Conservation (phyloP, 2,329 filamentous ascomycete genomes). For the Byssochlamys sp. region DNA sequence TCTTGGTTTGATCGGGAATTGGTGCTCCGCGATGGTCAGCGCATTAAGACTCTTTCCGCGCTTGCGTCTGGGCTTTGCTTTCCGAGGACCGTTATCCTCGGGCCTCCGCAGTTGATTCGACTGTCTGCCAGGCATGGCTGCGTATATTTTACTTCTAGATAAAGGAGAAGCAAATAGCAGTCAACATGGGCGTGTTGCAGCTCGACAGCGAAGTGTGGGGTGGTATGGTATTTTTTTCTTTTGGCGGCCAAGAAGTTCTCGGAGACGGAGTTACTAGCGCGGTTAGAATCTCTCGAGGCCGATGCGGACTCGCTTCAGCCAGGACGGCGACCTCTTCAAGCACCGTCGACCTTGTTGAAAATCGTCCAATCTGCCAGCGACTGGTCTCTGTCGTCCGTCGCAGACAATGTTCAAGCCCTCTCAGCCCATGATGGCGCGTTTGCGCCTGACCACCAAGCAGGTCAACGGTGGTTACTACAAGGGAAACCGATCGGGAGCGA, state of each 20-base stretch:
- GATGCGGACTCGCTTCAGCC: background rate
- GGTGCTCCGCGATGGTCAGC: conserved; percentile 53
- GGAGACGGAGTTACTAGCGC: background rate
- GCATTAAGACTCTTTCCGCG: conserved; percentile 48
- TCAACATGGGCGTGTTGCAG: conserved; percentile 5
- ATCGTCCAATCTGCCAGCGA: background rate
- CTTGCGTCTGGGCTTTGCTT: conserved; percentile 41
- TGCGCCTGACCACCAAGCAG: conserved; percentile 88
- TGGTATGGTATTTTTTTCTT: conserved; percentile 16
- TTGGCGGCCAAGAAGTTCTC: conserved; percentile 9
- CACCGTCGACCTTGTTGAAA: background rate
- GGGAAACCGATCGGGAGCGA: conserved; percentile 77
- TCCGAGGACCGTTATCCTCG: conserved; percentile 27
- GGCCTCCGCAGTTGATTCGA: conserved; percentile 29
- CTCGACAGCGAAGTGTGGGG: conserved; percentile 8
- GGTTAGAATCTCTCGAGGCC: background rate
- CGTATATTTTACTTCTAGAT: background rate
- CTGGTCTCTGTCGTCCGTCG: conserved; percentile 1
- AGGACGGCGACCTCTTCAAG: background rate
- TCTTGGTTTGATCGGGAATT: conserved; percentile 44
- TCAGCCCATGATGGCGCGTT: conserved; percentile 51
- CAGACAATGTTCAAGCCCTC: conserved; percentile 36
- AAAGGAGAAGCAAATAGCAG: conserved; percentile 2
- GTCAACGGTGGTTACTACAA: conserved; percentile 94
- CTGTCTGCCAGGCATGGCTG: conserved; percentile 33